Base-by-base conservation (phyloP, 2,329 filamentous ascomycete species). In the Paecilomyces sp. region DNA sequence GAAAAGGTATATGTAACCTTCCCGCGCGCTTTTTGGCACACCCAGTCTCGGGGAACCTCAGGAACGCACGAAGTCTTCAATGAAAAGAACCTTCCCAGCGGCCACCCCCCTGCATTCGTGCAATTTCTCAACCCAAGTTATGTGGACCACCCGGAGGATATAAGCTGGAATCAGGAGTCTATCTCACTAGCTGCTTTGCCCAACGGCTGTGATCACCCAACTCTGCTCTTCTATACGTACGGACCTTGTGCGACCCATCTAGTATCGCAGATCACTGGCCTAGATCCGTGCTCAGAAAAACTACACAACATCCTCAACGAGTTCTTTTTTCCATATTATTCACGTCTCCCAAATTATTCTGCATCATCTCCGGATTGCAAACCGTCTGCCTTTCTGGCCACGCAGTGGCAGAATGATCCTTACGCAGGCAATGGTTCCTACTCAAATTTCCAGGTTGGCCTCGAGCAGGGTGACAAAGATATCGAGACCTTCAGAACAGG, bases 381-480 rank as follows among this genome's bases (percentile, higher is more conserved):
- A 33, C 90, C 92, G 0, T 75, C 72, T 0, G 83, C 79, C 0
- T 83, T 86, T 47, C 78, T 92, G 2, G 85, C 89, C 0, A 95
- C 92, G 0, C 81, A 84, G 60, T 96, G 92, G 92, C 81, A 89
- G 30, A 83, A 83, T 55, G 92, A 96, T 68, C 85, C 89, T 15
- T 82, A 92, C 33, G 89, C 92, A 0, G 92, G 92, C 0, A 86
- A 88, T 68, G 92, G 92, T 8, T 90, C 87, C 65, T 96, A 96
- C 72, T 84, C 83, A 57, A 96, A 96, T 72, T 96, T 96, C 75
- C 91, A 92, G 67, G 80, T 88, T 15, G 91, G 90, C 0, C 70
- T 93, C 54, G 78, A 85, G 64, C 79, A 85, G 5, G 90, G 87
- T 0, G 90, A 92, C 65, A 77, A 80, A 60, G 89, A 95, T 70